Conservation (phyloP, 2,329 filamentous ascomycete species). For the Colletotrichum simmondsii region DNA sequence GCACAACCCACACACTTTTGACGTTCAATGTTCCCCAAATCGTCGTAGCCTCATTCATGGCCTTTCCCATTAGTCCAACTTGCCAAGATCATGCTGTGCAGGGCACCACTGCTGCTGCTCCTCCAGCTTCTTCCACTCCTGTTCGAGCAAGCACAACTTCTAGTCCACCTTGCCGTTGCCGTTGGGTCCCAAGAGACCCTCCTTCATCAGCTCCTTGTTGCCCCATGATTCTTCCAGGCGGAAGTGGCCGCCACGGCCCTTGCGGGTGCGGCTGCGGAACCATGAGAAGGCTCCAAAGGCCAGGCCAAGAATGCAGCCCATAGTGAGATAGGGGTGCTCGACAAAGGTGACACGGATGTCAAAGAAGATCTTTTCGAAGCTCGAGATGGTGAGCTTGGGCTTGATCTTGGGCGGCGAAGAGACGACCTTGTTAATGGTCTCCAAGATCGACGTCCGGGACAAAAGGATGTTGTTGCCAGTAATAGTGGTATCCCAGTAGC, state of each 20-base stretch:
- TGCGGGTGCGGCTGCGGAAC: slow-evolving; percentile 65
- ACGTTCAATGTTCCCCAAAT: slow-evolving; percentile 22
- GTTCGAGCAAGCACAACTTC: slow-evolving; percentile 12
- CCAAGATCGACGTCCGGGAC: slow-evolving; percentile 89
- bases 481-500: slow-evolving; percentile 93
- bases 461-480: slow-evolving; percentile 91
- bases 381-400: slow-evolving; percentile 81
- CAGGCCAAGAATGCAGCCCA: slow-evolving; percentile 68
- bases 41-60: slow-evolving; percentile 33
- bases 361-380: slow-evolving; percentile 77
- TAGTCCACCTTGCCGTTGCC: slow-evolving; percentile 63
- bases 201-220: slow-evolving; percentile 69
- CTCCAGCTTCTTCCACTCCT: slow-evolving; percentile 17
- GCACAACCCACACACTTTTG: neutral
- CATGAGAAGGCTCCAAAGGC: slow-evolving; percentile 63
- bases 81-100: slow-evolving; percentile 18
- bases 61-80: slow-evolving; percentile 34
- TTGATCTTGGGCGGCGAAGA: slow-evolving; percentile 76
- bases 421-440: slow-evolving; percentile 81
- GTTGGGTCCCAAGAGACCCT: slow-evolving; percentile 67
- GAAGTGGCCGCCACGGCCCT: slow-evolving; percentile 68
- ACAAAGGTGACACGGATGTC: slow-evolving; percentile 68
- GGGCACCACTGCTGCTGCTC: slow-evolving; percentile 1
- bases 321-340: slow-evolving; percentile 68
- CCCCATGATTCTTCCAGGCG: slow-evolving; percentile 67